Evolutionary conservation across 2,329 filamentous ascomycete genomes (phyloP).

Genomic region (Trichophyton verrucosum): DNA sequence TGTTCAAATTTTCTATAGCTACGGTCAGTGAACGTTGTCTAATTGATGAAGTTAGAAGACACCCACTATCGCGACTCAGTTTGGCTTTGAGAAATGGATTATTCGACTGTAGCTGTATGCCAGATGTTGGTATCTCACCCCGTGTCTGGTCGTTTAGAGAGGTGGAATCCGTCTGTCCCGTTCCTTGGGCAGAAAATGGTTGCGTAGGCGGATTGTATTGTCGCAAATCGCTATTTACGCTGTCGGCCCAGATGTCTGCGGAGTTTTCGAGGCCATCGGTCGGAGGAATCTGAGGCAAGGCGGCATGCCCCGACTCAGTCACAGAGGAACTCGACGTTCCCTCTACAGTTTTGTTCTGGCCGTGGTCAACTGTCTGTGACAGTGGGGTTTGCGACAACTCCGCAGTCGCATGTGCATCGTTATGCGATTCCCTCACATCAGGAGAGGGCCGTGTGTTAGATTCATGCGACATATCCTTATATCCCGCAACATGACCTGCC

Average conservation of each 20-base stretch:
- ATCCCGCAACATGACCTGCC: neutral
- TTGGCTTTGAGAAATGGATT: constrained; percentile 29
- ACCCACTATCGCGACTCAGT: constrained; percentile 7
- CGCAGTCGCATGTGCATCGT: neutral
- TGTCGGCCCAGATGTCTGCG: neutral
- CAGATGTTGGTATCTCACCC: neutral
- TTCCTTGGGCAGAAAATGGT: neutral
- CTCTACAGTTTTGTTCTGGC: neutral
- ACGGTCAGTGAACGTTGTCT: neutral
- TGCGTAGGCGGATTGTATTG: neutral
- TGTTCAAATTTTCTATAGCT: neutral
- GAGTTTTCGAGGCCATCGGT: neutral
- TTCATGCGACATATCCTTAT: neutral
- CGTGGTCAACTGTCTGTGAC: neutral
- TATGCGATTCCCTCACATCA: neutral
- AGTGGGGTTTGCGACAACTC: neutral
- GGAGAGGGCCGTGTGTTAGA: neutral
- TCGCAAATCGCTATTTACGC: neutral
- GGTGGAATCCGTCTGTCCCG: neutral
- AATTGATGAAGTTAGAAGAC: neutral
- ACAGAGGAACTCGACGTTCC: neutral
- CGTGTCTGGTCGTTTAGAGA: neutral
- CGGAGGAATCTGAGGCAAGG: neutral
- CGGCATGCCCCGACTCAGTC: too few species aligned
- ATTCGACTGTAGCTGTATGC: constrained; percentile 24